phyloP scores from a whole-genome alignment of 2,329 filamentous ascomycete genomes.

The Lecanoromycetidae sp. region DNA sequence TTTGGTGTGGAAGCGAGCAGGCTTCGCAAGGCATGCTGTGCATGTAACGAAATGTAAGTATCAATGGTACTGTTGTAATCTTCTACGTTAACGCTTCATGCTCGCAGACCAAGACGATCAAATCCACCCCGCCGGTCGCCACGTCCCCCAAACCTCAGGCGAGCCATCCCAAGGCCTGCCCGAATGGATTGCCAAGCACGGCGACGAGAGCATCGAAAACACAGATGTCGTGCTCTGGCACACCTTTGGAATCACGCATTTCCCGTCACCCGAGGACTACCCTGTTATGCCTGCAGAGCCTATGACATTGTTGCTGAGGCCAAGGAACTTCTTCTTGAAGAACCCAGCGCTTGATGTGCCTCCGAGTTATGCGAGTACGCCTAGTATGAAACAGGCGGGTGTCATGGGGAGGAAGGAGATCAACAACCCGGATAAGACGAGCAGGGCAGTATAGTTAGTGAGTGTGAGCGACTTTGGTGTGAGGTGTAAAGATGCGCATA shows the following conservation, averaged over 20 bases:
- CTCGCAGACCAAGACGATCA: slow-evolving; percentile 64
- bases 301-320: slow-evolving; percentile 66
- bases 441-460: slow-evolving; percentile 27
- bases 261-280: slow-evolving; percentile 81
- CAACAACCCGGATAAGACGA: slow-evolving; percentile 21
- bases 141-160: slow-evolving; percentile 78
- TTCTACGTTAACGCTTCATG: neutral
- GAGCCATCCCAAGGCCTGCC: slow-evolving; percentile 62
- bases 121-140: slow-evolving; percentile 72
- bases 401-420: slow-evolving; percentile 31
- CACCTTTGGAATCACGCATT: slow-evolving; percentile 82
- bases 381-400: slow-evolving; percentile 53
- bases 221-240: slow-evolving; percentile 87
- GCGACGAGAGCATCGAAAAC: slow-evolving; percentile 58
- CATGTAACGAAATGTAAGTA: slow-evolving; percentile 72
- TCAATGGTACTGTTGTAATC: neutral
- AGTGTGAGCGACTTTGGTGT: neutral
- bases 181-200: slow-evolving; percentile 61
- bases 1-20: slow-evolving; percentile 79
- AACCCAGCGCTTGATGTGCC: slow-evolving; percentile 75
- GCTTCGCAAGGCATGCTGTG: slow-evolving; percentile 74
- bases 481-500: neutral
- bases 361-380: slow-evolving; percentile 60
- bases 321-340: slow-evolving; percentile 68
- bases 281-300: slow-evolving; percentile 83